Conservation (phyloP, 1,139 yeast genomes). For the Saccharomyces hybrid region DNA sequence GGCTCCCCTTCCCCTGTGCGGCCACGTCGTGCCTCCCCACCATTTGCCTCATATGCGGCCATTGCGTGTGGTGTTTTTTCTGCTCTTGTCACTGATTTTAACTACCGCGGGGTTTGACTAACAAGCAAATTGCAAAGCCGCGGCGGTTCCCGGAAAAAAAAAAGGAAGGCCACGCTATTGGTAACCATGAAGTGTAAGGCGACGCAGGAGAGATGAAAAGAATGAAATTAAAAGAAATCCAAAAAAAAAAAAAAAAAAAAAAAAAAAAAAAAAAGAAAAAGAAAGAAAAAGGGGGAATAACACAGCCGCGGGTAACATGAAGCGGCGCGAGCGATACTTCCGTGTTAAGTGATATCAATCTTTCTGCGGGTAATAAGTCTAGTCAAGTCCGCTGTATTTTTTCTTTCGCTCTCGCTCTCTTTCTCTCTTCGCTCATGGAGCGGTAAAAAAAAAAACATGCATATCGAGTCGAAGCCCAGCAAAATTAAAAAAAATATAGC, state of each 20-base stretch:
- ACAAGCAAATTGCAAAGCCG: not conserved
- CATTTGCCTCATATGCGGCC: not conserved
- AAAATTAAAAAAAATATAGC: not conserved
- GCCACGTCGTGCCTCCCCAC: not conserved
- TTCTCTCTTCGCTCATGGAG: not conserved
- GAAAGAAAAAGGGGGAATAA: not conserved
- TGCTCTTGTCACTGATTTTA: not conserved
- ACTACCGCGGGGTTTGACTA: not conserved
- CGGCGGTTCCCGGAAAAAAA: not conserved
- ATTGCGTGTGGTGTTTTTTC: not conserved
- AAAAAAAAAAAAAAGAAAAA: not conserved
- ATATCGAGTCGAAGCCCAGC: not conserved
- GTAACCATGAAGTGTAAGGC: not conserved
- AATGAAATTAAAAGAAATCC: not conserved
- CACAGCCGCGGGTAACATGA: conserved; percentile 1
- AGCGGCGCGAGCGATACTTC: not conserved
- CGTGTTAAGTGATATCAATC: not conserved
- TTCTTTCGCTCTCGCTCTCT: not conserved
- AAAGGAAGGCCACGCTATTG: not conserved
- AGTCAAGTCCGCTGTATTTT: not conserved
- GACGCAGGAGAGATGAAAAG: not conserved
- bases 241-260: not conserved
- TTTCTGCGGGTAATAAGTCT: not conserved
- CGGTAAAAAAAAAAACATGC: not conserved
- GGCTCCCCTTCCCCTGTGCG: not conserved